Evolutionary conservation across 345 rosid genomes (phyloP).

Genomic region (Sonneratia alba): DNA sequence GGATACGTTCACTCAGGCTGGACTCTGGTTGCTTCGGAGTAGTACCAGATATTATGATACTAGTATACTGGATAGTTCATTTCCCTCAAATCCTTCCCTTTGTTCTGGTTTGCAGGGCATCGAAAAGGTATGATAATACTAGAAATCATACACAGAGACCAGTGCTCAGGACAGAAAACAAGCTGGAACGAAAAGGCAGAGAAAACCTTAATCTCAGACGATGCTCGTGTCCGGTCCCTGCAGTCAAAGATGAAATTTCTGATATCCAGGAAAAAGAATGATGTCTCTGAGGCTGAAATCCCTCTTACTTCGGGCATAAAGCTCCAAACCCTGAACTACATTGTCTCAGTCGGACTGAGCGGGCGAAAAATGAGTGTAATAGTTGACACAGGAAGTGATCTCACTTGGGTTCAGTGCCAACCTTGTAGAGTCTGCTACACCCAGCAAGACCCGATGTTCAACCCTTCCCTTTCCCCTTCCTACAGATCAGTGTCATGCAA

Average conservation of each 20-base stretch:
- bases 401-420: slow-evolving; percentile 92
- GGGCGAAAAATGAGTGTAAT: slow-evolving; percentile 51
- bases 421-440: slow-evolving; percentile 67
- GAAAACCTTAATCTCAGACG: slow-evolving; percentile 44
- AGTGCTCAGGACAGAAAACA: slow-evolving; percentile 34
- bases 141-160: slow-evolving; percentile 63
- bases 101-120: slow-evolving; percentile 26
- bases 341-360: slow-evolving; percentile 53
- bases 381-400: slow-evolving; percentile 88
- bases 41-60: too few species aligned
- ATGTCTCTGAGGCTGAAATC: slow-evolving; percentile 25
- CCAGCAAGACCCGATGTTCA: slow-evolving; percentile 65
- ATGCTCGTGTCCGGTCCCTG: slow-evolving; percentile 36
- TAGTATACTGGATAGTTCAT: neutral
- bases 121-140: slow-evolving; percentile 46
- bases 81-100: neutral
- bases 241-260: slow-evolving; percentile 37
- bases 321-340: slow-evolving; percentile 63
- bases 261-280: slow-evolving; percentile 13
- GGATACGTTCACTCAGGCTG: too few species aligned
- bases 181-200: slow-evolving; percentile 54
- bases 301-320: slow-evolving; percentile 60
- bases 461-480: slow-evolving; percentile 55
- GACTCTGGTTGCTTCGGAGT: too few species aligned
- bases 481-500: slow-evolving; percentile 48